Evolutionary conservation across 1,284 basidiomycete genomes (phyloP).

Genomic region (Coniferiporia weirii): DNA sequence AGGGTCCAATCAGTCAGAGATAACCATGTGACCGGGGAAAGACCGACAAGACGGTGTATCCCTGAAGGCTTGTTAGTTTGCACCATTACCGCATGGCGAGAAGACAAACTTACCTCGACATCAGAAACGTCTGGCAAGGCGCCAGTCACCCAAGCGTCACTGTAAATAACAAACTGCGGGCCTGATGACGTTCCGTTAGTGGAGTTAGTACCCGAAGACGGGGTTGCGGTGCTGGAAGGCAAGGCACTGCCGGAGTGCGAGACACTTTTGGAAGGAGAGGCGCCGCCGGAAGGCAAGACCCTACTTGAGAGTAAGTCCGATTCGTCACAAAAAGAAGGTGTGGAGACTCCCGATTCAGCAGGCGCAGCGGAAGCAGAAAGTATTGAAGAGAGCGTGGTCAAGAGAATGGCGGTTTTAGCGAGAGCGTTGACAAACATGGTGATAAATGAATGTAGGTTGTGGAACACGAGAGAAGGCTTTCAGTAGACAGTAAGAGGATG

Average conservation of each 20-base stretch:
- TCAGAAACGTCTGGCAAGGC: slow-evolving; percentile 7
- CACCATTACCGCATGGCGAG: not conserved
- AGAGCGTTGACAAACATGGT: slow-evolving; percentile 11
- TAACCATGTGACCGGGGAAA: slow-evolving; percentile 3
- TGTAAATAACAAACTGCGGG: slow-evolving; percentile 16
- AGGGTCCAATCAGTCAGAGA: not conserved
- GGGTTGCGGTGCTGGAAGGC: too few relatives aligned
- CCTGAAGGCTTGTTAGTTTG: slow-evolving; percentile 8
- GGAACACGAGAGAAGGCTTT: too few relatives aligned
- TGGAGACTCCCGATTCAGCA: too few relatives aligned
- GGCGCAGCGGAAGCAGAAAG: too few relatives aligned
- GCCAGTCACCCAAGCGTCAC: not conserved
- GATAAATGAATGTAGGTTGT: not conserved
- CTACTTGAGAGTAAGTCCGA: too few relatives aligned
- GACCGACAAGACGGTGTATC: slow-evolving; percentile 14
- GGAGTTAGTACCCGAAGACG: not conserved
- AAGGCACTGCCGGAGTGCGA: too few relatives aligned
- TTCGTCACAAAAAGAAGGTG: too few relatives aligned
- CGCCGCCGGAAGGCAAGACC: too few relatives aligned
- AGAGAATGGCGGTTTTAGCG: not conserved
- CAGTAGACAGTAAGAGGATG: too few relatives aligned
- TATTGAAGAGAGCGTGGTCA: not conserved
- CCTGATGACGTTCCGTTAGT: not conserved
- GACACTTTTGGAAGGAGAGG: too few relatives aligned
- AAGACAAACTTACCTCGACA: slow-evolving; percentile 2